These are phyloP conservation scores for Xylaria sp. DNA, from an alignment of 2,329 filamentous ascomycete genomes.

Conservation along the genomic window DNA sequence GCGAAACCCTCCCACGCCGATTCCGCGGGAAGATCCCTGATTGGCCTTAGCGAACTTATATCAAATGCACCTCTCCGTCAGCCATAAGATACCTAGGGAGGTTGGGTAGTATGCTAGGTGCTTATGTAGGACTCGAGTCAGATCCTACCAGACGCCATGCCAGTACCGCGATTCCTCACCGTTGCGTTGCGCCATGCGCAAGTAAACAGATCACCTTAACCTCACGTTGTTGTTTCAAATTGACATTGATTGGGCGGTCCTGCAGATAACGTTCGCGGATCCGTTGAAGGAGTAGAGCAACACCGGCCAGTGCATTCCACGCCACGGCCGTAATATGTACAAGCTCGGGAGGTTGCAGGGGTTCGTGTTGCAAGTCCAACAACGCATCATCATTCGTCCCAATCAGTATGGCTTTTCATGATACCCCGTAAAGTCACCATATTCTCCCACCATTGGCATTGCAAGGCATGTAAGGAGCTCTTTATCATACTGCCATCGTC, in stretches of 20 bases:
- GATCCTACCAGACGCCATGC: constrained; percentile 2
- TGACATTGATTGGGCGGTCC: not conserved
- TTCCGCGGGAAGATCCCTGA: not conserved
- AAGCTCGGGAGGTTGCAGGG: not conserved
- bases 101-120: no score
- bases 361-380: not conserved
- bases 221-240: not conserved
- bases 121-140: constrained; percentile 7
- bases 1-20: constrained; percentile 12
- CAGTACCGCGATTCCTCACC: not conserved
- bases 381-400: not conserved
- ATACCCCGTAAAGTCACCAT: not conserved
- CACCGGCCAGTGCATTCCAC: not conserved
- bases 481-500: not conserved
- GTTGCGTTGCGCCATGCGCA: not conserved
- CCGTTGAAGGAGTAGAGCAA: not conserved
- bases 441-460: not conserved
- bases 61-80: not conserved
- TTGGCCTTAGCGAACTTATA: not conserved
- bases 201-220: not conserved
- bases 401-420: not conserved
- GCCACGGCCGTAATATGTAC: not conserved
- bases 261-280: not conserved
- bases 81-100: no score
- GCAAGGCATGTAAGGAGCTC: not conserved